Percentiles rank a stretch among this genome's conserved stretches.
Evolutionary conservation across 768 basidiomycete genomes (phyloP).

Genomic region (Lentinula aciculospora): DNA sequence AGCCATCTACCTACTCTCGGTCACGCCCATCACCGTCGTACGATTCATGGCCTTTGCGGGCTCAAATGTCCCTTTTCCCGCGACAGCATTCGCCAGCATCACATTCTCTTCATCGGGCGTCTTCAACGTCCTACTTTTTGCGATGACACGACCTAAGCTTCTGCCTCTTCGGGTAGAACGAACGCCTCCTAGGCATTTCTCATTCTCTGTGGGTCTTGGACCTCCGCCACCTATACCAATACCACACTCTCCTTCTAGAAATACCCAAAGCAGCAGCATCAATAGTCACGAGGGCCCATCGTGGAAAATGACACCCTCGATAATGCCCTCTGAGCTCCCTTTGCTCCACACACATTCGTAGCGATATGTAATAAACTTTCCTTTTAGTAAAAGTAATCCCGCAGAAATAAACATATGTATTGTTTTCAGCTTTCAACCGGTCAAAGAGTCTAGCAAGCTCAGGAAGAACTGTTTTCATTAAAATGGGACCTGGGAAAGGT

Average conservation of each 20-base stretch:
- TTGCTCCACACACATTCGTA: neutral
- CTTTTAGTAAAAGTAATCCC: neutral
- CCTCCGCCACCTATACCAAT: neutral
- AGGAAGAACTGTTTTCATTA: too few species aligned
- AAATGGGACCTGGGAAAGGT: too few species aligned
- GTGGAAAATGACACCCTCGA: neutral
- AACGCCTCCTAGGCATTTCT: neutral
- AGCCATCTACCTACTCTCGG: constrained; percentile 29
- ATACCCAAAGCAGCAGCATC: neutral
- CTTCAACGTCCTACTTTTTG: constrained; percentile 33
- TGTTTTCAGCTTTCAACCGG: too few species aligned
- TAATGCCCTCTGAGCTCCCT: neutral
- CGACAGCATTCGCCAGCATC: constrained; percentile 29
- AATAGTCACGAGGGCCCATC: neutral
- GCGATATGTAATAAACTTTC: neutral
- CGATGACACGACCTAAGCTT: constrained; percentile 32
- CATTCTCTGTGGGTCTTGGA: neutral
- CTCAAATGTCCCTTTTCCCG: constrained; percentile 25
- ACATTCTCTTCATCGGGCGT: constrained; percentile 34
- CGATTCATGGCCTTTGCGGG: constrained; percentile 28
- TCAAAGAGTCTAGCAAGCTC: too few species aligned
- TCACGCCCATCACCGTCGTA: constrained; percentile 32
- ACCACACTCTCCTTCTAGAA: neutral
- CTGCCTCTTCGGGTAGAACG: constrained; percentile 18
- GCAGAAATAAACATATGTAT: neutral